phyloP scores from a whole-genome alignment of 139 green algal genomes.

The Edaphochlamys debaryana region DNA sequence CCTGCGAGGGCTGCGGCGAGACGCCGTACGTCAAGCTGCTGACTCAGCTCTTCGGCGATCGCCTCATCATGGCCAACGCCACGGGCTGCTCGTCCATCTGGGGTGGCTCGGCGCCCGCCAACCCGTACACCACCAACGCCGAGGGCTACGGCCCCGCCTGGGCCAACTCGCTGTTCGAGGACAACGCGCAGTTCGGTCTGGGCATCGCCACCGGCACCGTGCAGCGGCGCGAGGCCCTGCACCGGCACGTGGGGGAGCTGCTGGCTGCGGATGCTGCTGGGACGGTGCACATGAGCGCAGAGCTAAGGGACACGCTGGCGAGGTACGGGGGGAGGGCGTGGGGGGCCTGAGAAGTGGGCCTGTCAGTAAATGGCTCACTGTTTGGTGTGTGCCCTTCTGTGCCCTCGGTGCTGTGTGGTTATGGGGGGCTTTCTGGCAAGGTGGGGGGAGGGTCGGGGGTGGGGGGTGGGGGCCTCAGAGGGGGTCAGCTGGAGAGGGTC shows the following conservation, averaged over 20 bases:
- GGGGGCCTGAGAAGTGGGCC: too few species aligned
- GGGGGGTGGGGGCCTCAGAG: too few species aligned
- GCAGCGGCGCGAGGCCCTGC: slow-evolving; percentile 56
- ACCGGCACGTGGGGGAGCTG: slow-evolving; percentile 27
- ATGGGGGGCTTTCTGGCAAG: too few species aligned
- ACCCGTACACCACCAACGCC: slow-evolving; percentile 66
- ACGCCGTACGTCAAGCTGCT: slow-evolving; percentile 65
- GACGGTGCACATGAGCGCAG: too few species aligned
- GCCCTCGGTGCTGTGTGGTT: too few species aligned
- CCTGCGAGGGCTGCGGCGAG: slow-evolving; percentile 67
- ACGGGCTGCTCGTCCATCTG: slow-evolving; percentile 71
- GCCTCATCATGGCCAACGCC: slow-evolving; percentile 70
- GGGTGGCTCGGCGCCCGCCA: slow-evolving; percentile 64
- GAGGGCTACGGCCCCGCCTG: slow-evolving; percentile 66
- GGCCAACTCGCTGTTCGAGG: slow-evolving; percentile 75
- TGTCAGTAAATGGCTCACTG: too few species aligned
- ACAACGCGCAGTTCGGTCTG: slow-evolving; percentile 65
- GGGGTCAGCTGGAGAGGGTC: too few species aligned
- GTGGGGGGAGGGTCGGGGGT: too few species aligned
- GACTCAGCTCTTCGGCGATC: slow-evolving; percentile 61
- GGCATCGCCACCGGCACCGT: slow-evolving; percentile 65
- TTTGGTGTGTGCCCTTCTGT: too few species aligned
- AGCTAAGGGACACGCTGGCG: too few species aligned
- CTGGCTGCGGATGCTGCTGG: slow-evolving; percentile 33
- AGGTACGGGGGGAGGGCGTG: too few species aligned